Evolutionary conservation across 2,329 filamentous ascomycete genomes (phyloP).

Genomic region (Trichoderma sp.): DNA sequence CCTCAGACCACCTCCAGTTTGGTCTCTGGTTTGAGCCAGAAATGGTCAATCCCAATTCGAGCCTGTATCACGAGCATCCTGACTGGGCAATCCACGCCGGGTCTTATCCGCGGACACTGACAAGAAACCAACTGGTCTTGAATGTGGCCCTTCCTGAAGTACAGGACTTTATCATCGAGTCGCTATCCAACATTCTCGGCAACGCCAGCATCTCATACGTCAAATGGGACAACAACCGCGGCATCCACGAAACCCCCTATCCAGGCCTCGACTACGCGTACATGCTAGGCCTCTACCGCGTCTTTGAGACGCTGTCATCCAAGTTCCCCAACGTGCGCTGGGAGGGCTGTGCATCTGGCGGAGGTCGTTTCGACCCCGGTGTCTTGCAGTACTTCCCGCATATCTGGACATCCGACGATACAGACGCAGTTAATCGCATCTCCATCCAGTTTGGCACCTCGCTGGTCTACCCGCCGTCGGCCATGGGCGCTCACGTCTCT

Average conservation of each 20-base stretch:
- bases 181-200: conserved; percentile 58
- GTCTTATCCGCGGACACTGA: conserved; percentile 58
- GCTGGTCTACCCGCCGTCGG: conserved; percentile 62
- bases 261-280: conserved; percentile 61
- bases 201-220: conserved; percentile 61
- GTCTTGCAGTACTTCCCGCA: conserved; percentile 68
- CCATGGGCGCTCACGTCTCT: conserved; percentile 69
- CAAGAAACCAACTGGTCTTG: conserved; percentile 63
- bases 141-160: conserved; percentile 65
- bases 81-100: conserved; percentile 66
- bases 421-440: conserved; percentile 63
- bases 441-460: conserved; percentile 67
- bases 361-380: conserved; percentile 66
- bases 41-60: conserved; percentile 68
- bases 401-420: conserved; percentile 68
- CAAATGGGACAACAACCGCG: conserved; percentile 72
- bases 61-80: conserved; percentile 63
- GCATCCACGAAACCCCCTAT: conserved; percentile 61
- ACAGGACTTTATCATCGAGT: conserved; percentile 63
- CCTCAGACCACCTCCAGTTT: conserved; percentile 57
- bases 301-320: conserved; percentile 63
- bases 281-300: conserved; percentile 66
- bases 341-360: conserved; percentile 69
- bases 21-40: conserved; percentile 71
- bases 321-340: conserved; percentile 65